A percentile compares a stretch with the other conserved stretches of the same genome.
These are phyloP conservation scores for Simplicillium aogashimaense DNA, from an alignment of 2,329 filamentous ascomycete species.

Conservation along the genomic window DNA sequence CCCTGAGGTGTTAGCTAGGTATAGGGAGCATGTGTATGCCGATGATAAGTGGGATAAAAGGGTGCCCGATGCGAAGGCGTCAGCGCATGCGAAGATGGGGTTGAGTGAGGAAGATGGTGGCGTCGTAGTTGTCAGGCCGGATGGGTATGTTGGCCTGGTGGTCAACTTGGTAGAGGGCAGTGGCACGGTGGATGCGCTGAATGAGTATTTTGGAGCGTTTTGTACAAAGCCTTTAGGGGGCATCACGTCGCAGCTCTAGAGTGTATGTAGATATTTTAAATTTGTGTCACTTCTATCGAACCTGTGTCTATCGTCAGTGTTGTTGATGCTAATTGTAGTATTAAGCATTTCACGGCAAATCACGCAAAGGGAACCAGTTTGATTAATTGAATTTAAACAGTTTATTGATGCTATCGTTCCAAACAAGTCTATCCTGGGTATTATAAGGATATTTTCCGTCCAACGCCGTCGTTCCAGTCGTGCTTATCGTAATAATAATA, in stretches of 20 bases:
- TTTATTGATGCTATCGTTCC: too few relatives aligned
- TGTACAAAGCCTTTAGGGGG: constrained; percentile 47
- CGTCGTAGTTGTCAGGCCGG: constrained; percentile 74
- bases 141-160: constrained; percentile 77
- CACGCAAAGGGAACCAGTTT: too few relatives aligned
- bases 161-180: constrained; percentile 63
- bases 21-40: constrained; percentile 75
- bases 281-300: neutral
- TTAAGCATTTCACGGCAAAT: too few relatives aligned
- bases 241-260: constrained; percentile 13
- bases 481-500: neutral
- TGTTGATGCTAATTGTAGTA: too few relatives aligned
- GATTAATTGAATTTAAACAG: too few relatives aligned
- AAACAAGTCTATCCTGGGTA: too few relatives aligned
- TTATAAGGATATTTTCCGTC: too few relatives aligned
- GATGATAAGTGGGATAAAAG: constrained; percentile 70
- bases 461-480: too few relatives aligned
- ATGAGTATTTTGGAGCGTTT: constrained; percentile 72
- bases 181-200: constrained; percentile 71
- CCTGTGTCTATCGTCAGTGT: too few relatives aligned
- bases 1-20: constrained; percentile 61
- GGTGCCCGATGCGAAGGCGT: constrained; percentile 58
- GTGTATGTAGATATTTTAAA: neutral
- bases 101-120: constrained; percentile 63
- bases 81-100: constrained; percentile 83